phyloP scores from a whole-genome alignment of 768 basidiomycete genomes.

The Dentipellis sp. region DNA sequence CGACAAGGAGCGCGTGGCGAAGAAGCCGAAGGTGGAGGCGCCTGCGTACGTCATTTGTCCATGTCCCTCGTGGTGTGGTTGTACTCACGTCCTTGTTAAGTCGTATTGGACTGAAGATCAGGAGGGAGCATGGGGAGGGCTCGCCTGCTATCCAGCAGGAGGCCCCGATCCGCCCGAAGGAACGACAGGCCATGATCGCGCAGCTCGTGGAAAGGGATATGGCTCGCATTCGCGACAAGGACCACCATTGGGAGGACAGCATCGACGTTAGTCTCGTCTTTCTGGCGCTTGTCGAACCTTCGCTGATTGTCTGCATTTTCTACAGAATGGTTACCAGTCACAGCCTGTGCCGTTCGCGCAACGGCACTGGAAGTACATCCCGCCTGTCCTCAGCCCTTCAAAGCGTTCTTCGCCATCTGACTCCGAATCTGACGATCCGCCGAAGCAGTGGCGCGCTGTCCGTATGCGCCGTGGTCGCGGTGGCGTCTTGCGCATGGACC shows the following conservation, averaged over 20 bases:
- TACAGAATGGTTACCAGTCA: constrained; percentile 64
- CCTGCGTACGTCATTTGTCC: constrained; percentile 16
- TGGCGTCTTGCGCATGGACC: constrained; percentile 69
- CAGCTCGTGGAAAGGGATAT: constrained; percentile 55
- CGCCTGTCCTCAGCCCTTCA: constrained; percentile 26
- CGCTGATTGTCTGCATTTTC: constrained; percentile 1
- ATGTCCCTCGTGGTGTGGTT: neutral
- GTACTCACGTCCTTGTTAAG: constrained; percentile 15
- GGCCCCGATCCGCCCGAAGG: constrained; percentile 49
- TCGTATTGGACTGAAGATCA: constrained; percentile 46
- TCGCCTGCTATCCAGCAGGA: constrained; percentile 37
- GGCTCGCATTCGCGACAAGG: constrained; percentile 51
- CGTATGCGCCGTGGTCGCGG: constrained; percentile 78
- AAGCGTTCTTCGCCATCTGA: constrained; percentile 19
- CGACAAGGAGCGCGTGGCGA: constrained; percentile 60
- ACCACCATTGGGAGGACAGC: constrained; percentile 80
- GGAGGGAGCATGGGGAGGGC: constrained; percentile 33
- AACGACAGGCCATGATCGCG: constrained; percentile 51
- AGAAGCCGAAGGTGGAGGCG: constrained; percentile 40
- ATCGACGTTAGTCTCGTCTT: constrained; percentile 52
- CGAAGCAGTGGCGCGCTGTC: constrained; percentile 36
- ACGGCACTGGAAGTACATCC: constrained; percentile 57
- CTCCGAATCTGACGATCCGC: constrained; percentile 20
- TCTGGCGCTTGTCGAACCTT: neutral
- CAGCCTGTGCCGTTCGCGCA: constrained; percentile 47